Evolutionary conservation across 805 yeast genomes (phyloP), one percentile per base, ranked within the genome.

Genomic region (Ogataea trehalophila): DNA sequence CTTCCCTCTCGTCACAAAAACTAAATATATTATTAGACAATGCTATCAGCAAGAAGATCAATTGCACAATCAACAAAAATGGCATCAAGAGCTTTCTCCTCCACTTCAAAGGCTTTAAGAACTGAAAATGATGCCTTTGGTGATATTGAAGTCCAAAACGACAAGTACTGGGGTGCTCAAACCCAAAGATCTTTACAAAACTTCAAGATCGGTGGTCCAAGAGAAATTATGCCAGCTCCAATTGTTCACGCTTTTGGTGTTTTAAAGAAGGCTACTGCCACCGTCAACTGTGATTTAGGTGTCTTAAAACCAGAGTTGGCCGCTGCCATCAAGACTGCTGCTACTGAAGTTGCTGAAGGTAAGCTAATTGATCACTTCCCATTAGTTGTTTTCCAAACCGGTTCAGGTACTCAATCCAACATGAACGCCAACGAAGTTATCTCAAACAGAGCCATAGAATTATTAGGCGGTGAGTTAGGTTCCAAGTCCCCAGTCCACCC

Each of bases 381-480:
- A 49, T 77, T 94, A 68, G 99, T 94, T 49, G 97, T 94, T 35
- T 94, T 90, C 86, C 99, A 94, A 76, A 94, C 99, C 51, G 99
- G 99, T 50, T 87, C 96, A 33, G 99, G 99, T 68, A 94, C 99
- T 49, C 99, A 94, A 73, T 85, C 95, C 54, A 94, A 94, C 77
- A 94, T 94, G 98, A 92, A 94, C 71, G 96, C 98, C 65, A 94
- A 94, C 70, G 99, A 94, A 76, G 99, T 94, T 58, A 94, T 94
- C 63, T 88, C 97, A 47, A 94, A 94, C 81, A 84, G 99, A 65
- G 99, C 99, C 60, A 94, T 94, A 69, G 98, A 94, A 74, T 63
- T 94, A 45, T 78, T 94, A 56, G 98, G 97, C 54, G 99, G 98
- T 51, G 78, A 76, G 63, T 72, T 85, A 63, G 99, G 99, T 52